A percentile compares a stretch with the other conserved stretches of the same genome.
Evolutionary conservation across 139 green algal species (phyloP).

Genomic region (Nannochloris sp.): DNA sequence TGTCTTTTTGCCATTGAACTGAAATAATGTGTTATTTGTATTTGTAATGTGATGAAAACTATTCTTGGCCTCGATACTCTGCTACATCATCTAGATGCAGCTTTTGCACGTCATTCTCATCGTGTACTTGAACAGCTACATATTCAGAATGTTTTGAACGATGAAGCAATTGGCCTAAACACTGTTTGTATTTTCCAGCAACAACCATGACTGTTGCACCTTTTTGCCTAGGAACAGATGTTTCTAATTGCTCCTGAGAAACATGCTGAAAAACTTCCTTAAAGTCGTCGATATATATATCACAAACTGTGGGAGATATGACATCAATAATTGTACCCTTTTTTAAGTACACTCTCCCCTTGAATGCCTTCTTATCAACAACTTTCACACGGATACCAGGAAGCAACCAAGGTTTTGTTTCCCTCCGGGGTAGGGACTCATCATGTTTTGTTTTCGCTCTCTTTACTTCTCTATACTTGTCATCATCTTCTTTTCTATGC

Average conservation of each 20-base stretch:
- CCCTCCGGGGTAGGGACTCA: too few relatives aligned
- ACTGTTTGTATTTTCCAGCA: slow-evolving; percentile 38
- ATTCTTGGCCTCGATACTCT: slow-evolving; percentile 31
- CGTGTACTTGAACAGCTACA: slow-evolving; percentile 57
- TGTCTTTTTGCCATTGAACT: slow-evolving; percentile 17
- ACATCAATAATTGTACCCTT: slow-evolving; percentile 67
- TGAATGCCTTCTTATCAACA: slow-evolving; percentile 51
- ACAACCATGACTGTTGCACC: slow-evolving; percentile 57
- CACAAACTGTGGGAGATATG: slow-evolving; percentile 35
- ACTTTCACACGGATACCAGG: slow-evolving; percentile 48
- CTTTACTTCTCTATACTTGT: neutral
- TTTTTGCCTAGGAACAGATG: slow-evolving; percentile 55
- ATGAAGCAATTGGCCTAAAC: slow-evolving; percentile 43
- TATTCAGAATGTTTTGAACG: slow-evolving; percentile 26
- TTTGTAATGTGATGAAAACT: neutral
- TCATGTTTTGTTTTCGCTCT: neutral
- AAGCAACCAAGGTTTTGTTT: slow-evolving; percentile 34
- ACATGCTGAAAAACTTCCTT: slow-evolving; percentile 36
- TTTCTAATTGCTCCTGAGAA: slow-evolving; percentile 56
- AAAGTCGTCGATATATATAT: slow-evolving; percentile 53
- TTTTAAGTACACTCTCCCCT: slow-evolving; percentile 61
- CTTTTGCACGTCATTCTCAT: slow-evolving; percentile 48
- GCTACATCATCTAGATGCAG: slow-evolving; percentile 62
- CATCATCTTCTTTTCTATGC: slow-evolving; percentile 1
- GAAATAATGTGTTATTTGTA: neutral